Evolutionary conservation across 2,329 filamentous ascomycete genomes (phyloP).

Genomic region (Lachnellula occidentalis): DNA sequence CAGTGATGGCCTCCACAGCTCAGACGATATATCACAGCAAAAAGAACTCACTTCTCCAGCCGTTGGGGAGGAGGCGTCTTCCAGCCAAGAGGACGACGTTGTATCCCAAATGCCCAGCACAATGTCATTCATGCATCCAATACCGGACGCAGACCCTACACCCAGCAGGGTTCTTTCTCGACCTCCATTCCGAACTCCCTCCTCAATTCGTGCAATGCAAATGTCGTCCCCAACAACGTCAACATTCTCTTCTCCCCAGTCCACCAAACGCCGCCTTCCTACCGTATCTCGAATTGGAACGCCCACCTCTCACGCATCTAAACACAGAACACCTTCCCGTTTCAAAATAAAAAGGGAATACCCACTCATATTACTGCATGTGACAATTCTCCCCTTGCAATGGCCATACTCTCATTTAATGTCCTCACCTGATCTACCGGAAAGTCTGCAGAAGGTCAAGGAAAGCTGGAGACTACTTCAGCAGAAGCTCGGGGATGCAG

Average conservation of each 20-base stretch:
- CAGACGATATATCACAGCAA: slow-evolving; percentile 22
- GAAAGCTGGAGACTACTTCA: slow-evolving; percentile 63
- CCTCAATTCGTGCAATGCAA: slow-evolving; percentile 64
- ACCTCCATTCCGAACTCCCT: slow-evolving; percentile 63
- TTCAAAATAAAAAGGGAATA: slow-evolving; percentile 50
- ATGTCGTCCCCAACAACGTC: slow-evolving; percentile 63
- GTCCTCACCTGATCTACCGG: slow-evolving; percentile 39
- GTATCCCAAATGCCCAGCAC: slow-evolving; percentile 39
- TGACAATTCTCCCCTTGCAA: slow-evolving; percentile 66
- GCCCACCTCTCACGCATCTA: slow-evolving; percentile 34
- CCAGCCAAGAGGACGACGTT: slow-evolving; percentile 34
- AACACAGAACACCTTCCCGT: slow-evolving; percentile 45
- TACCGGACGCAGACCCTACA: slow-evolving; percentile 32
- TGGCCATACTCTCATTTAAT: slow-evolving; percentile 58
- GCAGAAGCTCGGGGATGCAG: slow-evolving; percentile 66
- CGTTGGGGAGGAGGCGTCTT: slow-evolving; percentile 27
- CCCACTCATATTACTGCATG: slow-evolving; percentile 74
- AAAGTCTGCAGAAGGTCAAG: slow-evolving; percentile 45
- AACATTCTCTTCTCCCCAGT: slow-evolving; percentile 49
- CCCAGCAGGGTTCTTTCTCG: slow-evolving; percentile 50
- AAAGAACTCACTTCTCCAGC: slow-evolving; percentile 24
- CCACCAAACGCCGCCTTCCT: slow-evolving; percentile 42
- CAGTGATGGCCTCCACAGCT: slow-evolving; percentile 17
- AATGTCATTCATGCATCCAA: slow-evolving; percentile 24
- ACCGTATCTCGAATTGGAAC: slow-evolving; percentile 54